Evolutionary conservation across 1,284 basidiomycete species (phyloP), one percentile per base, ranked within the genome.

Genomic region (Moniliella sp.): DNA sequence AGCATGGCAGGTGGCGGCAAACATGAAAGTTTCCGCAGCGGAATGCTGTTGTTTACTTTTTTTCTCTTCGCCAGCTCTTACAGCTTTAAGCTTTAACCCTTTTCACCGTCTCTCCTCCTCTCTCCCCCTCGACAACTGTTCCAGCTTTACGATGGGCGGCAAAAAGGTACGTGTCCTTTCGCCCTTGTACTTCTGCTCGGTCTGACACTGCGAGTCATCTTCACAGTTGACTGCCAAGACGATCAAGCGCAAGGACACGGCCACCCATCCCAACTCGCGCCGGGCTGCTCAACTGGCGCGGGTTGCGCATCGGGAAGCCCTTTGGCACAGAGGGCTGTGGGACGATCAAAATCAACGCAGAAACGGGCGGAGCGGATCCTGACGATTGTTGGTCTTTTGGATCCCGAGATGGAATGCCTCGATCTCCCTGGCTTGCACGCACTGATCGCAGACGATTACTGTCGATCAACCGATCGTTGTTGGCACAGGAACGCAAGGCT

Each of bases 191-290:
- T 7, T 23, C 8, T 7, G 7, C 21, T 23, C 8, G n/a, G 21
- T 23, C 21, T 23, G 21, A 23, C 21, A n/a, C n/a, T 23, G 7
- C 8, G 7, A 7, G 8, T 23, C 21, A 23, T 23, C n/a, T n/a
- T n/a, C 21, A n/a, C 28, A 50, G 50, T 42, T 56, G 36, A 51
- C 54, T 12, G 47, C 51, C 16, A 51, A 48, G 18, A 45, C 50
- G 15, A 40, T 59, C 34, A 48, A 47, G 40, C 43, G 48, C 33
- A 50, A 56, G 43, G 46, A 44, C 33, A 45, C 39, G 9, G 46
- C 56, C 0, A 51, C 50, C 19, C 56, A 59, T 23, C 54, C 56
- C 1, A 35, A 49, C 32, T 57, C 54, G 5, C 40, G 56, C 8
- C 36, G 50, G 13, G 56, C 56, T 2, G 43, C 43, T 3, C 56